A percentile compares a stretch with the other conserved stretches of the same genome.
Evolutionary conservation across 192 early-diverging fungal genomes (phyloP).

Genomic region (Funneliformis mosseae): DNA sequence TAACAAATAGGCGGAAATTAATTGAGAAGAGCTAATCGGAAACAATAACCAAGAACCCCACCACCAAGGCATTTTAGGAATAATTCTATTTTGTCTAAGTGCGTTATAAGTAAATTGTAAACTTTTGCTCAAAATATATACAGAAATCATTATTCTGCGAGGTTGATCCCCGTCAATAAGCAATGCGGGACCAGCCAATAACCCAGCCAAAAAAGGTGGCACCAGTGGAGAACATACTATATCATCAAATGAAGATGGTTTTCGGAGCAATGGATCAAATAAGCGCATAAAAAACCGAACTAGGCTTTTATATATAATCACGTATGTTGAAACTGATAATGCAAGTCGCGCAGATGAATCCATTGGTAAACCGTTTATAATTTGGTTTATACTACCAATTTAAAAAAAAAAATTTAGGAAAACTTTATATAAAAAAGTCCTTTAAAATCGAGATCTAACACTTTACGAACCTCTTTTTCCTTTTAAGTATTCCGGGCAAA

Average conservation of each 20-base stretch:
- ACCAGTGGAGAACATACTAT: slow-evolving; percentile 6
- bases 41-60: slow-evolving; percentile 29
- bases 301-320: slow-evolving; percentile 9
- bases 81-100: slow-evolving; percentile 10
- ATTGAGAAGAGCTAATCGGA: slow-evolving; percentile 28
- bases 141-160: neutral
- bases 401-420: neutral
- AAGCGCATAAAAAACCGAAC: slow-evolving; percentile 20
- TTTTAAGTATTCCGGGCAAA: neutral
- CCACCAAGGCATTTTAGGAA: slow-evolving; percentile 30
- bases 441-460: neutral
- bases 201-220: slow-evolving; percentile 20
- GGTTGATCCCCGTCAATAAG: slow-evolving; percentile 4
- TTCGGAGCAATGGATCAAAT: slow-evolving; percentile 24
- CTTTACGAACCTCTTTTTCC: neutral
- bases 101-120: slow-evolving; percentile 23
- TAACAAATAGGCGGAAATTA: slow-evolving; percentile 17
- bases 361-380: neutral
- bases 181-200: slow-evolving; percentile 6
- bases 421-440: neutral
- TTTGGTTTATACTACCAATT: neutral
- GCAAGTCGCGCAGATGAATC: slow-evolving; percentile 4
- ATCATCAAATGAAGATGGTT: neutral
- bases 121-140: slow-evolving; percentile 17
- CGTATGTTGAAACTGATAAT: slow-evolving; percentile 9